A percentile compares a stretch with the other conserved stretches of the same genome.
phyloP scores from a whole-genome alignment of 139 green algal genomes.

The Chlamydomonas applanata region DNA sequence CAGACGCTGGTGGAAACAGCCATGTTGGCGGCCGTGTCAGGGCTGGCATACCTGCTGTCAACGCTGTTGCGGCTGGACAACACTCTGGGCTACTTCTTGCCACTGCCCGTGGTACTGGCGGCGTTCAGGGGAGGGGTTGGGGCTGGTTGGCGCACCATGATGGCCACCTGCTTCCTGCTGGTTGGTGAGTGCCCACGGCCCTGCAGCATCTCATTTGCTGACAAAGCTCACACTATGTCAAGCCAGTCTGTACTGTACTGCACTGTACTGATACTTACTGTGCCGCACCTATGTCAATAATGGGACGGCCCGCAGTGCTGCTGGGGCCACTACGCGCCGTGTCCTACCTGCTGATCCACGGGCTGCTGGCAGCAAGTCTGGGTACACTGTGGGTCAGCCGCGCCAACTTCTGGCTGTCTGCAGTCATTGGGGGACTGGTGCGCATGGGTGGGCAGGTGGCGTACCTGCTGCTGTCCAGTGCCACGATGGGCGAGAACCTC shows the following conservation, averaged over 20 bases:
- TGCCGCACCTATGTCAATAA: no score
- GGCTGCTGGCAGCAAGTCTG: constrained; percentile 60
- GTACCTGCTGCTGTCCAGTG: constrained; percentile 61
- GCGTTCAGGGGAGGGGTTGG: constrained; percentile 55
- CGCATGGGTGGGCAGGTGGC: constrained; percentile 59
- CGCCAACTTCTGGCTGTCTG: constrained; percentile 29
- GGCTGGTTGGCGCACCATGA: constrained; percentile 60
- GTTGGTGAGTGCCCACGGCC: constrained; percentile 50
- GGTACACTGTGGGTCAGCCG: constrained; percentile 44
- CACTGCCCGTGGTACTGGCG: constrained; percentile 76
- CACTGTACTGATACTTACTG: no score
- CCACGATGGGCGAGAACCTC: constrained; percentile 80
- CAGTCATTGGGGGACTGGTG: constrained; percentile 31
- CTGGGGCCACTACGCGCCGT: constrained; percentile 72
- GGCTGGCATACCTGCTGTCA: constrained; percentile 73
- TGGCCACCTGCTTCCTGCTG: constrained; percentile 71
- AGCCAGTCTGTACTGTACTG: no score
- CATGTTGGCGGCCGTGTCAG: constrained; percentile 85
- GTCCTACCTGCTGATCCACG: constrained; percentile 76
- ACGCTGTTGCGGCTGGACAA: constrained; percentile 73
- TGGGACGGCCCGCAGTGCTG: constrained; percentile 74
- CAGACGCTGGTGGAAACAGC: constrained; percentile 84
- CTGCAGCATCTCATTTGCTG: background rate
- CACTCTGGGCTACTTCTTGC: constrained; percentile 82
- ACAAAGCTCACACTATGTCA: no score